Percentiles rank a stretch among this genome's conserved stretches.
phyloP scores from a whole-genome alignment of 148 eudicot genomes.

The Fagopyrum tataricum region DNA sequence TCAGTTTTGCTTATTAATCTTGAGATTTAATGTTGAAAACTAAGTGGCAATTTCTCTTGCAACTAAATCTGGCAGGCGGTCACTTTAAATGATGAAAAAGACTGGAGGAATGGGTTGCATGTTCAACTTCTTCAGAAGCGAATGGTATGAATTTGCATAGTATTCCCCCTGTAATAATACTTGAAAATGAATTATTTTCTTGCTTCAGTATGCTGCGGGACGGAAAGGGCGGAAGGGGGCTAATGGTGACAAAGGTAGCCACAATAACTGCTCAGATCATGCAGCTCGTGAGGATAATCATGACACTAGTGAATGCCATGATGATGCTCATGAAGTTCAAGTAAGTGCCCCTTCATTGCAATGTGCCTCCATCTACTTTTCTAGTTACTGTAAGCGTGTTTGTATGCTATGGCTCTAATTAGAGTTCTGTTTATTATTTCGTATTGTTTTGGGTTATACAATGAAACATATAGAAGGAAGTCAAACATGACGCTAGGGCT shows the following conservation, averaged over 20 bases:
- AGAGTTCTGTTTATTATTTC: not conserved
- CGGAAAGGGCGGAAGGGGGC: conserved; percentile 39
- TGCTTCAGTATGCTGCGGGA: conserved; percentile 17
- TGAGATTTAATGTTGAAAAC: not conserved
- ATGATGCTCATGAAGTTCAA: conserved; percentile 45
- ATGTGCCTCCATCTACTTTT: not conserved
- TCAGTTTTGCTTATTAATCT: not conserved
- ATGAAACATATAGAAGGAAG: not conserved
- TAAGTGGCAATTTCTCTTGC: not conserved
- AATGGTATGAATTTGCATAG: conserved; percentile 29
- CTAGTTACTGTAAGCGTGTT: not conserved
- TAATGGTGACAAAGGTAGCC: conserved; percentile 50
- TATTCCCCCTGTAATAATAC: not conserved
- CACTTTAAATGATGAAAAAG: conserved; percentile 66
- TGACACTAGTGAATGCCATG: conserved; percentile 32
- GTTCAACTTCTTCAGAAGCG: conserved; percentile 71
- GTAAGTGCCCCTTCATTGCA: conserved; percentile 22
- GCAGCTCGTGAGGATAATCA: conserved; percentile 34
- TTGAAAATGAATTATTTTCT: conserved; percentile 1
- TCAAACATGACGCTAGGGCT: no score
- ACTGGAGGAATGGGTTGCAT: conserved; percentile 91
- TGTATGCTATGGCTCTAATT: not conserved
- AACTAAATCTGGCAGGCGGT: conserved; percentile 39
- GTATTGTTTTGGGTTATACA: no score
- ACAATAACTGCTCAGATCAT: conserved; percentile 28